phyloP scores from a whole-genome alignment of 1,284 basidiomycete genomes.

The Ganoderma resinaceum region DNA sequence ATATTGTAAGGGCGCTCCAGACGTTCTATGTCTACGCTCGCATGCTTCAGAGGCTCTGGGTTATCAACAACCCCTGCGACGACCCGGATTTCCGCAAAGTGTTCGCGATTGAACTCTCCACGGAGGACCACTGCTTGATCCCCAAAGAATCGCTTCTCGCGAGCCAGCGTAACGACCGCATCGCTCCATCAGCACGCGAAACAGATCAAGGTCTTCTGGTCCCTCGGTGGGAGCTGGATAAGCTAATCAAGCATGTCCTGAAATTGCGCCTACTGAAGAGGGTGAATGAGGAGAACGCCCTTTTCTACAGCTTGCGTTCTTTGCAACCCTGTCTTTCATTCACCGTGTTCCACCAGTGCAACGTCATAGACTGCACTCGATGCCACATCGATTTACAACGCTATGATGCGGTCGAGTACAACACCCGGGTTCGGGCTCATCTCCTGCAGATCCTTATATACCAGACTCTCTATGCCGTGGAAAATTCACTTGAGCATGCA shows the following conservation, averaged over 20 bases:
- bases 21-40: conserved; percentile 46
- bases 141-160: conserved; percentile 35
- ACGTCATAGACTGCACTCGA: conserved; percentile 44
- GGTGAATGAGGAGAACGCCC: conserved; percentile 45
- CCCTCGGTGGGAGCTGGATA: conserved; percentile 26
- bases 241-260: conserved; percentile 36
- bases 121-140: conserved; percentile 40
- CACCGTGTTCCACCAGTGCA: conserved; percentile 44
- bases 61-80: conserved; percentile 37
- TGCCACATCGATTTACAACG: conserved; percentile 43
- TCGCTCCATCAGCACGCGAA: conserved; percentile 9
- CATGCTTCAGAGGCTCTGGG: conserved; percentile 42
- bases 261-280: conserved; percentile 37
- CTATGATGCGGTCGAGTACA: conserved; percentile 44
- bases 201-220: conserved; percentile 23
- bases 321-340: conserved; percentile 51
- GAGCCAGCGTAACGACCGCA: conserved; percentile 5
- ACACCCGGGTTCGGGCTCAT: conserved; percentile 49
- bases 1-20: conserved; percentile 41
- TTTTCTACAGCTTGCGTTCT: conserved; percentile 40
- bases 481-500: conserved; percentile 28
- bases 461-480: conserved; percentile 40
- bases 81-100: conserved; percentile 40
- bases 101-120: conserved; percentile 45
- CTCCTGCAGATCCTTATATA: conserved; percentile 57